Conservation (phyloP, 2,329 filamentous ascomycete genomes). For the Trichoderma koningiopsis region DNA sequence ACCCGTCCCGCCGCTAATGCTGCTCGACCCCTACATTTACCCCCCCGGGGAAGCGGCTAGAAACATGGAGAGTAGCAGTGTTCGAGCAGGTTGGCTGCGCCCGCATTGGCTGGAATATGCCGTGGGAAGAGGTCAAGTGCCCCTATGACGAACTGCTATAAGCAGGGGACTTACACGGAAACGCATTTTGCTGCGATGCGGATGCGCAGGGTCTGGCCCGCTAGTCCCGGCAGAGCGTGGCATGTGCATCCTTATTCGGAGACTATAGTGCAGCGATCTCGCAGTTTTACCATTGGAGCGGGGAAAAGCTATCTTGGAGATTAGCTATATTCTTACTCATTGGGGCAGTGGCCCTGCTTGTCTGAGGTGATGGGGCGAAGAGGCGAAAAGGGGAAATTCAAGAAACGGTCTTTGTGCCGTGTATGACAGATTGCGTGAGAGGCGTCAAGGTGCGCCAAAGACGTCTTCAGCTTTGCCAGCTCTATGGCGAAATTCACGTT, state of each 20-base stretch:
- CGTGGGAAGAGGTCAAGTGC: not conserved
- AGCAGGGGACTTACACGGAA: not conserved
- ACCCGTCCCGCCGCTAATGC: not conserved
- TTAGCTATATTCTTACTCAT: not conserved
- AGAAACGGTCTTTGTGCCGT: constrained; percentile 1
- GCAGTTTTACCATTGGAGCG: not conserved
- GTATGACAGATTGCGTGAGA: not conserved
- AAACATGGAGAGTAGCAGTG: not conserved
- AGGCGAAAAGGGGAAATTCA: not conserved
- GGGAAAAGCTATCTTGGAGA: not conserved
- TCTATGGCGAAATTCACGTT: not conserved
- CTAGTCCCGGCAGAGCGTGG: not conserved
- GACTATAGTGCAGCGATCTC: not conserved
- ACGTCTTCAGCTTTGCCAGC: too few species aligned
- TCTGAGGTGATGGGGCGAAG: not conserved
- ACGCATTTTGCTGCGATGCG: not conserved
- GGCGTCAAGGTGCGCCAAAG: not conserved
- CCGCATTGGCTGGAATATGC: not conserved
- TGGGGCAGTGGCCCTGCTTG: not conserved
- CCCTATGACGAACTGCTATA: not conserved
- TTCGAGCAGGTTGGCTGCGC: not conserved
- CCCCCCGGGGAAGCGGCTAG: not conserved
- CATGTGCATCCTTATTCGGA: not conserved
- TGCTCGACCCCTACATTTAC: not conserved
- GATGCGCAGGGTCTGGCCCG: not conserved